These are phyloP conservation scores for Fomes fomentarius DNA, from an alignment of 1,284 basidiomycete species.

Conservation along the genomic window DNA sequence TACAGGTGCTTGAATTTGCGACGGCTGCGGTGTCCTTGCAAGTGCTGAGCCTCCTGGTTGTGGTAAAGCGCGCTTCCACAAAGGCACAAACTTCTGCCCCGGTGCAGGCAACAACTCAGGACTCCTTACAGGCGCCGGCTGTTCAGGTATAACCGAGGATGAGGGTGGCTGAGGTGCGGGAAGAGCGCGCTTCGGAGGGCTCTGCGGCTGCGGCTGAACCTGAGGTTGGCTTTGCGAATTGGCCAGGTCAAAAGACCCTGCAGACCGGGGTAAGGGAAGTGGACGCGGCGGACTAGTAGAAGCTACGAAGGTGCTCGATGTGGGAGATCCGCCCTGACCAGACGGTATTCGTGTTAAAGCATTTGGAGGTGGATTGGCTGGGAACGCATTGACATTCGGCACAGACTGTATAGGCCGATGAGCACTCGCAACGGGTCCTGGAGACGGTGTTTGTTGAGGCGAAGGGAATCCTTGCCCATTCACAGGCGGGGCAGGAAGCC, in stretches of 20 bases:
- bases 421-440: constrained; percentile 10
- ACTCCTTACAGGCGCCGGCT: constrained; percentile 2
- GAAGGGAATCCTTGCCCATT: constrained; percentile 7
- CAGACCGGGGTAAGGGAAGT: constrained; percentile 29
- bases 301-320: constrained; percentile 11
- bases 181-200: constrained; percentile 25
- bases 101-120: constrained; percentile 16
- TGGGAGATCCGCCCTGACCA: constrained; percentile 5
- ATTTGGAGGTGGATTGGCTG: neutral
- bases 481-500: constrained; percentile 8
- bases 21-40: neutral
- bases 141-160: neutral
- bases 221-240: constrained; percentile 7
- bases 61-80: constrained; percentile 35
- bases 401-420: constrained; percentile 26
- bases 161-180: constrained; percentile 12
- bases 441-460: constrained; percentile 19
- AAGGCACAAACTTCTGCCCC: constrained; percentile 34
- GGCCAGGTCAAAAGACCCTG: constrained; percentile 25
- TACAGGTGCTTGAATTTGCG: neutral
- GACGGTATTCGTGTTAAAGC: constrained; percentile 5
- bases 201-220: constrained; percentile 17
- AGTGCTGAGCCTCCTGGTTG: constrained; percentile 18
- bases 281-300: constrained; percentile 27
- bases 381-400: constrained; percentile 7